phyloP scores from a whole-genome alignment of 2,329 filamentous ascomycete genomes.

The Phaeosphaeria sp. region DNA sequence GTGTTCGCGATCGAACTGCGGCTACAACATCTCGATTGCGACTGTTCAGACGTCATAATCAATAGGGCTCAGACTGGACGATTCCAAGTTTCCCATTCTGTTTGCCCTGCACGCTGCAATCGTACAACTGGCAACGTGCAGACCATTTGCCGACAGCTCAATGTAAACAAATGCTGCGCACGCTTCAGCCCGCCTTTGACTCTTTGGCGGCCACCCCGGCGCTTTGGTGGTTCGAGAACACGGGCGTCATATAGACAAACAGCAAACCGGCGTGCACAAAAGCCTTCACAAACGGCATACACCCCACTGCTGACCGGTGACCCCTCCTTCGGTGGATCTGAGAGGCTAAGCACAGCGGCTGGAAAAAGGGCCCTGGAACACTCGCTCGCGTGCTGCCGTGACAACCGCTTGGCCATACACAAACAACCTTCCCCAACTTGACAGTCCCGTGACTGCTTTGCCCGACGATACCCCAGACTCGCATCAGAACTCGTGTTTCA shows the following conservation, averaged over 20 bases:
- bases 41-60: slow-evolving; percentile 40
- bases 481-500: slow-evolving; percentile 38
- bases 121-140: slow-evolving; percentile 1
- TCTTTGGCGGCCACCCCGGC: slow-evolving; percentile 16
- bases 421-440: slow-evolving; percentile 38
- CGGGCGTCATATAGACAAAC: slow-evolving; percentile 21
- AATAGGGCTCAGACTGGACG: slow-evolving; percentile 26
- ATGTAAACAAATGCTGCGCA: slow-evolving; percentile 10
- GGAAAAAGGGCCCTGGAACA: slow-evolving; percentile 28
- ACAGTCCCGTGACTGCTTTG: slow-evolving; percentile 42
- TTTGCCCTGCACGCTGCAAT: slow-evolving; percentile 5
- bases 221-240: slow-evolving; percentile 44
- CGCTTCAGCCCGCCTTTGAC: slow-evolving; percentile 1
- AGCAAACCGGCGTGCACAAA: slow-evolving; percentile 39
- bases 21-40: slow-evolving; percentile 37
- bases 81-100: slow-evolving; percentile 32
- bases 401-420: slow-evolving; percentile 46
- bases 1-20: slow-evolving; percentile 36
- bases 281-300: slow-evolving; percentile 34
- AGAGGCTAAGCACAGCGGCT: slow-evolving; percentile 41
- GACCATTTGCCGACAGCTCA: background rate
- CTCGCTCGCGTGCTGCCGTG: slow-evolving; percentile 43
- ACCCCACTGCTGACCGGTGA: slow-evolving; percentile 43
- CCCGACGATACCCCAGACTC: slow-evolving; percentile 37
- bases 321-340: slow-evolving; percentile 38